phyloP scores from a whole-genome alignment of 495 filamentous ascomycete species.

The Oleoguttula mirabilis region DNA sequence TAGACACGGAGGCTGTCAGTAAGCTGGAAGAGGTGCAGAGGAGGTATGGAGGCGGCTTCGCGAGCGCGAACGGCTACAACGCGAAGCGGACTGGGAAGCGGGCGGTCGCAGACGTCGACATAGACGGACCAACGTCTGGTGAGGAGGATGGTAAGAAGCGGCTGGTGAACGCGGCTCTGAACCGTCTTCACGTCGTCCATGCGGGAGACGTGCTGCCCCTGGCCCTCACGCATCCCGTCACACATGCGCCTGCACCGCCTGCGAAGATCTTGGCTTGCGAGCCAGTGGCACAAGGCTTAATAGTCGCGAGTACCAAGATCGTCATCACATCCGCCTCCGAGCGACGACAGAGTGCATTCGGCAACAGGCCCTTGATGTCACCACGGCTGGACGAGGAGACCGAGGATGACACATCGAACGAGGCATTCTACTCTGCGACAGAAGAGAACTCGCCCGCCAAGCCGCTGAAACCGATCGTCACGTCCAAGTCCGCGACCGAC shows the following conservation, averaged over 20 bases:
- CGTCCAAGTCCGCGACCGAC: slow-evolving; percentile 42
- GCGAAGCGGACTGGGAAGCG: slow-evolving; percentile 17
- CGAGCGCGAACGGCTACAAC: slow-evolving; percentile 31
- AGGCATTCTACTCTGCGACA: slow-evolving; percentile 78
- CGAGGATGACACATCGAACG: slow-evolving; percentile 66
- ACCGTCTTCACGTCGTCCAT: slow-evolving; percentile 61
- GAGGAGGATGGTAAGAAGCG: slow-evolving; percentile 53
- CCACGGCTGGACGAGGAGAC: slow-evolving; percentile 49
- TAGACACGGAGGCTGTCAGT: slow-evolving; percentile 62
- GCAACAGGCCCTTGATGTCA: slow-evolving; percentile 21
- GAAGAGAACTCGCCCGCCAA: slow-evolving; percentile 46
- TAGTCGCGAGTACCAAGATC: slow-evolving; percentile 56
- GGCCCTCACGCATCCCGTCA: slow-evolving; percentile 78
- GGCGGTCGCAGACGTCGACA: background rate
- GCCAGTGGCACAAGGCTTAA: slow-evolving; percentile 72
- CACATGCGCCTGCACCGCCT: slow-evolving; percentile 69
- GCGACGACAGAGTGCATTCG: slow-evolving; percentile 39
- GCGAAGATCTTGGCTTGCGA: slow-evolving; percentile 53
- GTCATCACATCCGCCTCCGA: slow-evolving; percentile 40
- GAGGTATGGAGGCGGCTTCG: slow-evolving; percentile 52
- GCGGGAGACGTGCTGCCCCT: slow-evolving; percentile 73
- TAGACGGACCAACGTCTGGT: background rate
- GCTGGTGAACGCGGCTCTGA: slow-evolving; percentile 65
- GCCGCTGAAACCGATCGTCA: slow-evolving; percentile 23
- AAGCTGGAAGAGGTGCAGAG: slow-evolving; percentile 50